Percentiles rank a stretch among this genome's conserved stretches.
These are phyloP conservation scores for Botryotinia globosa DNA, from an alignment of 2,329 filamentous ascomycete species.

Conservation along the genomic window DNA sequence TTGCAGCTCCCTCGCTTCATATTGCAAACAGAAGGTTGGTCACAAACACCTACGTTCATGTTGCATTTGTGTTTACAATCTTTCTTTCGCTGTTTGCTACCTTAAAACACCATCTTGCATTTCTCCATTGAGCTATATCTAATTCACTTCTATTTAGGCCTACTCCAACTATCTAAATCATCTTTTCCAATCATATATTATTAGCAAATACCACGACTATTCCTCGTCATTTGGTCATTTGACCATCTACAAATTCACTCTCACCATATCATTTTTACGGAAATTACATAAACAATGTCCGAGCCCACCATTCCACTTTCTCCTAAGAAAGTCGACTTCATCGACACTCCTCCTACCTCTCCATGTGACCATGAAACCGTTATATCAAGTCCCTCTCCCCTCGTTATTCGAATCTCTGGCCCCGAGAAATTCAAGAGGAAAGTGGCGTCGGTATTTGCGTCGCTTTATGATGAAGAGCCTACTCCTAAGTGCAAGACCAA, in stretches of 20 bases:
- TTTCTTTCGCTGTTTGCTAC: background rate
- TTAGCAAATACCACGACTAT: background rate
- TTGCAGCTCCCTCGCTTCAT: background rate
- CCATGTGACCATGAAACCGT: background rate
- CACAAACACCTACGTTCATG: background rate
- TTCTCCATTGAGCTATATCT: background rate
- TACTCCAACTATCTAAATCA: background rate
- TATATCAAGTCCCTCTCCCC: too few relatives aligned
- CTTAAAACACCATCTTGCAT: background rate
- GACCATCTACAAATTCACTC: background rate
- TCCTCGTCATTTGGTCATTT: background rate
- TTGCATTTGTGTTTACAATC: background rate
- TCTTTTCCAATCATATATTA: background rate
- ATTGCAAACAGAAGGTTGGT: conserved; percentile 3
- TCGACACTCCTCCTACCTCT: background rate
- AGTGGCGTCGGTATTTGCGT: background rate
- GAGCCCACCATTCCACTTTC: background rate
- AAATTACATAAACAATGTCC: background rate
- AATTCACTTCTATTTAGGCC: background rate
- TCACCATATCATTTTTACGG: background rate
- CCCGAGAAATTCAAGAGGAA: background rate
- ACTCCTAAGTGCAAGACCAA: background rate
- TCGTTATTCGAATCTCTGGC: background rate
- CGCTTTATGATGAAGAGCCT: background rate
- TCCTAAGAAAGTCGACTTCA: background rate